phyloP scores from a whole-genome alignment of 2,329 filamentous ascomycete genomes.

The Ophiostoma sp. region DNA sequence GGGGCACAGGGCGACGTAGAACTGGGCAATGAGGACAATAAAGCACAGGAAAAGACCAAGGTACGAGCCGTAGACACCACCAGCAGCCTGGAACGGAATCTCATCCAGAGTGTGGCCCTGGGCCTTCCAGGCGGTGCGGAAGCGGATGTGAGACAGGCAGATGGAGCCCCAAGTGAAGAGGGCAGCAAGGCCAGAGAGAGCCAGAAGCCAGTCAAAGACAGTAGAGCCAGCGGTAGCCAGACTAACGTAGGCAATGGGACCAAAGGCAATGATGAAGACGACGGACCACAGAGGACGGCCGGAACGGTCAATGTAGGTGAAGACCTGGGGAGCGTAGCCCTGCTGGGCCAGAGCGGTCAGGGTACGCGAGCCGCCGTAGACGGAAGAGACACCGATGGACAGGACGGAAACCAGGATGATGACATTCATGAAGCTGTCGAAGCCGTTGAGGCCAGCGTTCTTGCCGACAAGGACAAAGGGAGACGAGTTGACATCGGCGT shows the following conservation, averaged over 20 bases:
- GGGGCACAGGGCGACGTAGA: constrained; percentile 41
- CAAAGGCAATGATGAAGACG: constrained; percentile 43
- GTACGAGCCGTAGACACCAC: constrained; percentile 60
- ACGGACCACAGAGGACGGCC: constrained; percentile 53
- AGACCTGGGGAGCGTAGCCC: constrained; percentile 52
- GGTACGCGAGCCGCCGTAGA: constrained; percentile 56
- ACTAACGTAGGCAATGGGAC: constrained; percentile 47
- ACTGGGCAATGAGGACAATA: constrained; percentile 52
- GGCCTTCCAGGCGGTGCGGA: constrained; percentile 58
- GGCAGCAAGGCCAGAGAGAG: constrained; percentile 58
- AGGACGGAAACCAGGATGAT: constrained; percentile 55
- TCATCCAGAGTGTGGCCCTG: constrained; percentile 61
- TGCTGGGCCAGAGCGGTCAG: constrained; percentile 55
- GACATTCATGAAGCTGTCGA: constrained; percentile 54
- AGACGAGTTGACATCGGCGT: constrained; percentile 43
- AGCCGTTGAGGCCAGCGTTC: constrained; percentile 47
- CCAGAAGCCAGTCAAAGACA: constrained; percentile 62
- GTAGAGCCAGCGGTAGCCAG: constrained; percentile 41
- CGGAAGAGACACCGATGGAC: constrained; percentile 54
- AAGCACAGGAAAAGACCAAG: constrained; percentile 55
- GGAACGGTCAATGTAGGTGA: constrained; percentile 53
- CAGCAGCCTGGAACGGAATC: constrained; percentile 58
- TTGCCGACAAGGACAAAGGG: constrained; percentile 56
- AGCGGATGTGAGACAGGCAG: constrained; percentile 63
- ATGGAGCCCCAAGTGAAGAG: constrained; percentile 67